Evolutionary conservation across 78 protist genomes (phyloP).

Genomic region (Guillardia theta): DNA sequence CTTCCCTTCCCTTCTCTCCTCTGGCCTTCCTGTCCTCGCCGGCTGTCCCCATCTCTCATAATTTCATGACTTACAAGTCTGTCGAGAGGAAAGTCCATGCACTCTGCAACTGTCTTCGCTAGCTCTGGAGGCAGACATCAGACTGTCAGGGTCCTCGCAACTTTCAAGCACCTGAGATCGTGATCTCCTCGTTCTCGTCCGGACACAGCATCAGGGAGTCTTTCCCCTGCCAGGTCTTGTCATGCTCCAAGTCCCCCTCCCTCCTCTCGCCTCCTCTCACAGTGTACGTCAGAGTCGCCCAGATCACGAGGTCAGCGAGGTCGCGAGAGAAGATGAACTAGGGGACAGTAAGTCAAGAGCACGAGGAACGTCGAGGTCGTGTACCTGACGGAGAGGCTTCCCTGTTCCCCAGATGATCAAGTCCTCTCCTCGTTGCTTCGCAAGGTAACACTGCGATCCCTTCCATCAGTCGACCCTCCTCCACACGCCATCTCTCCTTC

Average conservation of each 20-base stretch:
- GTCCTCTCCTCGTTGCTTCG: conserved; percentile 24
- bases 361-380: not conserved
- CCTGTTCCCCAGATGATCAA: conserved; percentile 82
- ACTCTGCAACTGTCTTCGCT: not conserved
- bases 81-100: not conserved
- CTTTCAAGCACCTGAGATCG: too few relatives aligned
- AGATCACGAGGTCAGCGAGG: conserved; percentile 74
- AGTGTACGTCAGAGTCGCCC: conserved; percentile 76
- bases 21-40: too few relatives aligned
- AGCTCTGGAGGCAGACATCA: not conserved
- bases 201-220: conserved; percentile 84
- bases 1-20: too few relatives aligned
- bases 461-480: not conserved
- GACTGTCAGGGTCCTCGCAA: conserved; percentile 60
- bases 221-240: not conserved
- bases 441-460: not conserved
- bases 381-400: conserved; percentile 82
- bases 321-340: conserved; percentile 81
- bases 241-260: not conserved
- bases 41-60: too few relatives aligned
- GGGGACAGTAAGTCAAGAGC: not conserved
- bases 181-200: conserved; percentile 80
- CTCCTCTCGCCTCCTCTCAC: not conserved
- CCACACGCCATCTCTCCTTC: not conserved
- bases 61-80: not conserved